phyloP scores from a whole-genome alignment of 1,139 yeast genomes.

The Debaryomyces robertsiae region DNA sequence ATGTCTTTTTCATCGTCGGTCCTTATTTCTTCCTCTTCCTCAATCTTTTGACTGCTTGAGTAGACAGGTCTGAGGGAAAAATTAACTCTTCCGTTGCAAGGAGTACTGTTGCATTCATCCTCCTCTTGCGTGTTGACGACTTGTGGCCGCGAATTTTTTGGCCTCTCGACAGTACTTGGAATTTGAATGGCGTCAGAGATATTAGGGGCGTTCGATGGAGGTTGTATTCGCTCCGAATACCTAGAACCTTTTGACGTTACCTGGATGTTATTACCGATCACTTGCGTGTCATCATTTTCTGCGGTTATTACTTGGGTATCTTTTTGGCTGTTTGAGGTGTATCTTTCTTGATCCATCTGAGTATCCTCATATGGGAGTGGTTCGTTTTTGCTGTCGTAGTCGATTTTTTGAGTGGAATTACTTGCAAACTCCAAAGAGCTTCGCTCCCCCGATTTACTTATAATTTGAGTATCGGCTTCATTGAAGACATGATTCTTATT shows the following conservation, averaged over 20 bases:
- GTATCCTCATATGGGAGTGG: neutral
- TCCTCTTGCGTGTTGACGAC: conserved; percentile 25
- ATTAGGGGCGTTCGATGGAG: neutral
- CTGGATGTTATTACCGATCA: conserved; percentile 4
- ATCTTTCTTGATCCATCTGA: neutral
- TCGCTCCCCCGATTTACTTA: neutral
- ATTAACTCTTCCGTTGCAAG: conserved; percentile 5
- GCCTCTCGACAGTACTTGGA: conserved; percentile 17
- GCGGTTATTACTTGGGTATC: conserved; percentile 12
- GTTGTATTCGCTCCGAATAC: neutral
- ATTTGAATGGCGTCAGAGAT: conserved; percentile 14
- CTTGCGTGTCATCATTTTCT: conserved; percentile 9
- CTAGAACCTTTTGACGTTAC: neutral
- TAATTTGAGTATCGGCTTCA: conserved; percentile 8
- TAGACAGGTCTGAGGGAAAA: conserved; percentile 11
- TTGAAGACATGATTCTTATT: neutral
- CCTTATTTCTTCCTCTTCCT: conserved; percentile 15
- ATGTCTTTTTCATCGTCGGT: conserved; percentile 19
- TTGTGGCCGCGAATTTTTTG: conserved; percentile 17
- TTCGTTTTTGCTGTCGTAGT: neutral
- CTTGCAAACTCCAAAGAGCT: conserved; percentile 3
- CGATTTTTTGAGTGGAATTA: neutral
- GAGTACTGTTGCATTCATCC: conserved; percentile 9
- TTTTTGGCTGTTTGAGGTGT: neutral
- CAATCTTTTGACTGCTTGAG: conserved; percentile 15